Conservation (phyloP, 768 basidiomycete genomes). For the Phanerodontia chrysosporium region DNA sequence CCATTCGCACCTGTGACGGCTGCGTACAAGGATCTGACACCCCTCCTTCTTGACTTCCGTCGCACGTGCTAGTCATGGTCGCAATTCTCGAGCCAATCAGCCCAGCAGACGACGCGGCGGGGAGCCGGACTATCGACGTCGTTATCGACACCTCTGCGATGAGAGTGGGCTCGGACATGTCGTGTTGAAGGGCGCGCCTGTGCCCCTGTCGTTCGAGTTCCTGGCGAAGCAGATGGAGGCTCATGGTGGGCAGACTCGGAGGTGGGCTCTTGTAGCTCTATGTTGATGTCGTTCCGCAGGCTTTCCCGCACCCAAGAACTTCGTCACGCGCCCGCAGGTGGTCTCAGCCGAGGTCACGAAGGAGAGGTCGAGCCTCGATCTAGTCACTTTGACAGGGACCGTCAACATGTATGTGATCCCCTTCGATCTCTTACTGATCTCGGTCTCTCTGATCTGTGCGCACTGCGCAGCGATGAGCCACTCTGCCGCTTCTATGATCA, state of each 20-base stretch:
- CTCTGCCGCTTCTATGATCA: background rate
- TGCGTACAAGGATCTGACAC: too few relatives aligned
- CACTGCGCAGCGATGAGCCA: background rate
- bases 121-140: background rate
- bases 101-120: background rate
- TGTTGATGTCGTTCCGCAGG: background rate
- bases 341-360: background rate
- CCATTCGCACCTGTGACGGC: too few relatives aligned
- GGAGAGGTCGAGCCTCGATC: background rate
- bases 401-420: constrained; percentile 4
- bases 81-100: background rate
- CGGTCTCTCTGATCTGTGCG: too few relatives aligned
- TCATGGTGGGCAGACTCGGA: background rate
- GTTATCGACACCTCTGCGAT: background rate
- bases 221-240: background rate
- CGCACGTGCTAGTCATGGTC: background rate
- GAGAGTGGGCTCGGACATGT: background rate
- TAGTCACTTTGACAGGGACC: background rate
- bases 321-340: background rate
- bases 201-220: background rate
- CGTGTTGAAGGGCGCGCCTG: background rate
- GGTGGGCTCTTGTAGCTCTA: too few relatives aligned
- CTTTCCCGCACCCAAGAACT: background rate
- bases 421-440: too few relatives aligned
- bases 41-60: too few relatives aligned